Percentiles rank a stretch among this genome's conserved stretches.
phyloP scores from a whole-genome alignment of 1,284 basidiomycete species.

The Heterobasidion occidentale region DNA sequence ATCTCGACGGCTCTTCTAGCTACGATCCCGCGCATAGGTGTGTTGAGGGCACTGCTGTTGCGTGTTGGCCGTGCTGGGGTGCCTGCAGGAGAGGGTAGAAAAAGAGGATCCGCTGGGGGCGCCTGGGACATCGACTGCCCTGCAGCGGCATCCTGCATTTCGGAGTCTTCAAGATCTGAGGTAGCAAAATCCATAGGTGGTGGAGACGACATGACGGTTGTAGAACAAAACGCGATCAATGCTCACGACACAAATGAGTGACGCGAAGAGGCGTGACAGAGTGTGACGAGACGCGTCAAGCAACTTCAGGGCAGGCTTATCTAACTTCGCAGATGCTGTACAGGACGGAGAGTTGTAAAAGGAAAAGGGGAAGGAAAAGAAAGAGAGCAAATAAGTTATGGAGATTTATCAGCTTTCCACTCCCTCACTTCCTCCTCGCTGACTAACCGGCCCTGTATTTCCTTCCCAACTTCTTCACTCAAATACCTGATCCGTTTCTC shows the following conservation, averaged over 20 bases:
- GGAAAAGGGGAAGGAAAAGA: not conserved
- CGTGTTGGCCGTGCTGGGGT: conserved; percentile 25
- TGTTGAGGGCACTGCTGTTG: conserved; percentile 33
- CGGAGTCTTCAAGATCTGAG: conserved; percentile 47
- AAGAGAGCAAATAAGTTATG: not conserved
- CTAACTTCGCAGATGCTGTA: not conserved
- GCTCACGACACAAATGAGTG: not conserved
- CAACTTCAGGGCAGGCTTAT: conserved; percentile 2
- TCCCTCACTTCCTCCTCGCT: conserved; percentile 49
- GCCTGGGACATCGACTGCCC: conserved; percentile 40
- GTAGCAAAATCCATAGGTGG: conserved; percentile 62
- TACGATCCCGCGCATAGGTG: conserved; percentile 28
- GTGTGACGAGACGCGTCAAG: conserved; percentile 9
- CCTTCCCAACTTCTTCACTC: conserved; percentile 61
- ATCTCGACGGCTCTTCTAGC: conserved; percentile 59
- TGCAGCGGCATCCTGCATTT: conserved; percentile 39
- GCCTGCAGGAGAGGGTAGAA: conserved; percentile 51
- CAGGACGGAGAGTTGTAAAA: not conserved
- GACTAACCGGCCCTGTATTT: conserved; percentile 48
- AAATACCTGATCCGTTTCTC: conserved; percentile 41
- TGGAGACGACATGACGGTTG: conserved; percentile 53
- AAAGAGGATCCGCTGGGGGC: conserved; percentile 41
- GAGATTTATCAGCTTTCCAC: conserved; percentile 21
- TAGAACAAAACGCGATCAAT: not conserved
- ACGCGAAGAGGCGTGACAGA: conserved; percentile 7